These are phyloP conservation scores for Euphorbia neoarborescens DNA, from an alignment of 441 rosid genomes.

Conservation along the genomic window DNA sequence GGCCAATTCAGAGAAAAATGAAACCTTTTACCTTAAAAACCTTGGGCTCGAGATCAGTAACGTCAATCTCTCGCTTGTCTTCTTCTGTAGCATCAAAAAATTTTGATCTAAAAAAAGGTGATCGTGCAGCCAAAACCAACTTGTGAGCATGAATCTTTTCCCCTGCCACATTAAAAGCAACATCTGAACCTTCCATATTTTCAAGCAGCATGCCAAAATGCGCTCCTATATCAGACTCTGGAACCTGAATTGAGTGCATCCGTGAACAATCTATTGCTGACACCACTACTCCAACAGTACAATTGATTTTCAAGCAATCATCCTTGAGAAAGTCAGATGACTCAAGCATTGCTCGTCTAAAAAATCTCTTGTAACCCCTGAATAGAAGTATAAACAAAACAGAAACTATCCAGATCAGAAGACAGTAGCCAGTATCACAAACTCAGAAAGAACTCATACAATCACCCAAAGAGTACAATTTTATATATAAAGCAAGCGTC, in stretches of 20 bases:
- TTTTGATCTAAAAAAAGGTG: conserved; percentile 31
- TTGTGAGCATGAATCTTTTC: conserved; percentile 44
- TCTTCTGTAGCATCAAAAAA: conserved; percentile 27
- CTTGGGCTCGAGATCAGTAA: conserved; percentile 38
- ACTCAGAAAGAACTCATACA: not conserved
- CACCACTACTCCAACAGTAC: conserved; percentile 52
- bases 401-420: not conserved
- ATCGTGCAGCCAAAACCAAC: conserved; percentile 48
- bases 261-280: conserved; percentile 35
- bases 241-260: conserved; percentile 36
- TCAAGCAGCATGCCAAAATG: conserved; percentile 44
- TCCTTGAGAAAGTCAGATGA: conserved; percentile 45
- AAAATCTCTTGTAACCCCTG: conserved; percentile 57
- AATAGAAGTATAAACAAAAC: not conserved
- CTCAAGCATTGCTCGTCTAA: conserved; percentile 40
- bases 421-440: not conserved
- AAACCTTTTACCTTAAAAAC: conserved; percentile 38
- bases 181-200: conserved; percentile 38
- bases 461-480: not conserved
- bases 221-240: conserved; percentile 44
- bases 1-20: not conserved
- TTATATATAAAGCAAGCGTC: not conserved
- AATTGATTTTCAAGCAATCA: conserved; percentile 49
- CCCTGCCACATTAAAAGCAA: conserved; percentile 39
- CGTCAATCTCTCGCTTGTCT: conserved; percentile 28